Conservation (phyloP, 768 basidiomycete species). For the Tubosaeta sp. region DNA sequence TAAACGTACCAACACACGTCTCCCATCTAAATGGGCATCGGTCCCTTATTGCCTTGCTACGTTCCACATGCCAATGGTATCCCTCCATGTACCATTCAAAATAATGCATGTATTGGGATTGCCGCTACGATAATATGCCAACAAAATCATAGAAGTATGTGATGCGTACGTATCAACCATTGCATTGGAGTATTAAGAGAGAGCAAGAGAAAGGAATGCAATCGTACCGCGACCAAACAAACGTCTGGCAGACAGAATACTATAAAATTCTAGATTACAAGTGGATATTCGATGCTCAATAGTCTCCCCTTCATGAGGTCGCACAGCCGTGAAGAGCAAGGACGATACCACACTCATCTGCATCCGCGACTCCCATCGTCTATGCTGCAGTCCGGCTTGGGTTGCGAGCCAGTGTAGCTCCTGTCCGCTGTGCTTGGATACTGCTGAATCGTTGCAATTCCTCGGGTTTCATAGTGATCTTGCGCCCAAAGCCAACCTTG, state of each 20-base stretch:
- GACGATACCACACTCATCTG: slow-evolving; percentile 20
- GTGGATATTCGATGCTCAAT: slow-evolving; percentile 29
- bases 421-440: slow-evolving; percentile 79
- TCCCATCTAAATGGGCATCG: background rate
- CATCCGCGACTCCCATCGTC: slow-evolving; percentile 12
- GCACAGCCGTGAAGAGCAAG: slow-evolving; percentile 18
- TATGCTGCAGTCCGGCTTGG: slow-evolving; percentile 59
- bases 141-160: slow-evolving; percentile 8
- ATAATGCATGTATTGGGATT: background rate
- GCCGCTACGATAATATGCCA: slow-evolving; percentile 6
- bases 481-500: slow-evolving; percentile 84
- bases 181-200: slow-evolving; percentile 12
- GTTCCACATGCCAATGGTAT: too few relatives aligned
- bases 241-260: slow-evolving; percentile 14
- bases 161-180: slow-evolving; percentile 17
- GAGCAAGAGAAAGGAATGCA: slow-evolving; percentile 17
- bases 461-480: slow-evolving; percentile 76
- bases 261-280: slow-evolving; percentile 32
- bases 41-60: too few relatives aligned
- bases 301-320: slow-evolving; percentile 9
- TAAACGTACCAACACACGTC: slow-evolving; percentile 4
- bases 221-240: slow-evolving; percentile 11
- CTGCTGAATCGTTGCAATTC: slow-evolving; percentile 83
- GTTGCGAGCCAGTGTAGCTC: slow-evolving; percentile 72
- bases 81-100: background rate